phyloP scores from a whole-genome alignment of 352 stramenopile species.

The Phytophthora tubulina region DNA sequence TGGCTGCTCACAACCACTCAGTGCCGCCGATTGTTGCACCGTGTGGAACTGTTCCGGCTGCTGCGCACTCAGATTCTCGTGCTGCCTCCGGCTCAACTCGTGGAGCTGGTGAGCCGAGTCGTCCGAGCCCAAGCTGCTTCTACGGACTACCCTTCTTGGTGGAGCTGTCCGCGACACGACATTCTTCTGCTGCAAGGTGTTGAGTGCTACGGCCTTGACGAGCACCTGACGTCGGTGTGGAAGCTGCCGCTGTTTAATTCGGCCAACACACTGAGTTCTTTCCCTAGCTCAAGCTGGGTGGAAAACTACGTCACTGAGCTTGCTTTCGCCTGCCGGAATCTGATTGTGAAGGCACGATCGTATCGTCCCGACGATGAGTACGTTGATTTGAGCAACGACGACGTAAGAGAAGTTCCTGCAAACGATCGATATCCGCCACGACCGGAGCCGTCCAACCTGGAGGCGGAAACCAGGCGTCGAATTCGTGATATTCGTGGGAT shows the following conservation, averaged over 20 bases:
- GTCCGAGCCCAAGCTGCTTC: constrained; percentile 41
- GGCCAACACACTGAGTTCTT: constrained; percentile 46
- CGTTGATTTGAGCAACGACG: constrained; percentile 16
- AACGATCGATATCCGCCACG: constrained; percentile 4
- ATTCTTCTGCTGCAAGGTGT: constrained; percentile 86
- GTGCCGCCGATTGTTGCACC: constrained; percentile 71
- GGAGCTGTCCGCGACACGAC: constrained; percentile 78
- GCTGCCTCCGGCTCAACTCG: constrained; percentile 66
- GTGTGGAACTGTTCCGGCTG: constrained; percentile 85
- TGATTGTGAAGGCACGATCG: constrained; percentile 39
- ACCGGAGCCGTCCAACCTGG: constrained; percentile 3
- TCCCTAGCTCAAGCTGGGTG: constrained; percentile 76
- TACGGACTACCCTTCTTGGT: constrained; percentile 74
- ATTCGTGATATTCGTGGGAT: constrained; percentile 72
- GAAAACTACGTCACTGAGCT: constrained; percentile 78
- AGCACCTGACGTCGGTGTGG: constrained; percentile 76
- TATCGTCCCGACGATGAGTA: constrained; percentile 29
- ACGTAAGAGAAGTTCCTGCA: constrained; percentile 1
- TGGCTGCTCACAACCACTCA: constrained; percentile 72
- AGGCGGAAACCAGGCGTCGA: constrained; percentile 55
- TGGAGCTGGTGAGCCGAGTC: constrained; percentile 65
- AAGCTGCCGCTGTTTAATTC: constrained; percentile 66
- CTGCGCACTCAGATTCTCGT: constrained; percentile 78
- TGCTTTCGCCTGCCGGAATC: constrained; percentile 43
- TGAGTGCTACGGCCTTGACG: constrained; percentile 84